Evolutionary conservation across 2,329 filamentous ascomycete species (phyloP), one percentile per base, ranked within the genome.

Genomic region (Trematosphaeria pertusa): DNA sequence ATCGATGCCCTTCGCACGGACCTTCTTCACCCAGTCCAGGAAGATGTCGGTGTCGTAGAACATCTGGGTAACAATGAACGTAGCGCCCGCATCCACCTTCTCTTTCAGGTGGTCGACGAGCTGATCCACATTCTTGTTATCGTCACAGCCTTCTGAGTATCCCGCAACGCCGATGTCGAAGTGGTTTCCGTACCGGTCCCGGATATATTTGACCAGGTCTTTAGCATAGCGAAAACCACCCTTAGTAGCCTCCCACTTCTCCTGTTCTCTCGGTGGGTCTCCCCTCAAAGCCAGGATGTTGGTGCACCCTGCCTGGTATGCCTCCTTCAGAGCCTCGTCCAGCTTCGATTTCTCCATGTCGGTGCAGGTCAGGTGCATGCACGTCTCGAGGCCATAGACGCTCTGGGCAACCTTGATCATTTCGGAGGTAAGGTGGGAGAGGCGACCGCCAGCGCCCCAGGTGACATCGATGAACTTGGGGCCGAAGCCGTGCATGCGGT

Each of bases 11-110:
- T 85, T 86, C 41, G 87, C 90, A 38, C 92, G 87, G 48, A 93
- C 91, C 70, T 89, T 94, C 59, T 83, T 79, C 28, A 95, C 88
- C 94, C 94, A 99, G 42, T 86, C 83, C 43, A 97, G 75, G 74
- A 99, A 99, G 69, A 94, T 93, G 65, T 99, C 93, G 38, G 85
- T 92, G 66, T 99, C 93, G 78, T 99, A 99, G 76, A 97, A 97
- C 94, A 99, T 99, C 76, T 99, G 94, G 0, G 94, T 97, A 43
- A 99, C 89, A 55, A 99, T 89, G 70, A 97, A 99, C 5, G 88
- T 87, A 52, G 88, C 92, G 40, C 94, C 94, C 48, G 90, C 89
- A 69, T 99, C 94, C 24, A 97, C 87, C 78, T 99, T 99, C 73
- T 97, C 89, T 77, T 97, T 97, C 66, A 99, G 76, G 71, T 97